These are phyloP conservation scores for Pichia kudriavzevii DNA, from an alignment of 1,139 yeast genomes.

Conservation along the genomic window DNA sequence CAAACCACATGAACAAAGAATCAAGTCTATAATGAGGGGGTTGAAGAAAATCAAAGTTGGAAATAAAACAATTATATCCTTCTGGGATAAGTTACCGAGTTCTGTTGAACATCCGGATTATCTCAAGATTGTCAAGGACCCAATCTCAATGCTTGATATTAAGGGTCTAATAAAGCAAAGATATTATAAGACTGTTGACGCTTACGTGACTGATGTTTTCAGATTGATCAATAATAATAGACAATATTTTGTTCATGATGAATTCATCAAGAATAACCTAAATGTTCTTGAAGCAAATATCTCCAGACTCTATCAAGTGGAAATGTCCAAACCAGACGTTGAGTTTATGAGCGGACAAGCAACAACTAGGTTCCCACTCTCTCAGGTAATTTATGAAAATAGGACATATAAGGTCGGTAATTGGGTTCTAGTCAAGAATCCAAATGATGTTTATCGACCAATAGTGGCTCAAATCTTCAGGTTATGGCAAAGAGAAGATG, in stretches of 20 bases:
- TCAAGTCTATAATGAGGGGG: slow-evolving; percentile 75
- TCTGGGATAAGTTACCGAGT: slow-evolving; percentile 80
- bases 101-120: slow-evolving; percentile 58
- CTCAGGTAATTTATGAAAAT: slow-evolving; percentile 72
- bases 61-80: slow-evolving; percentile 26
- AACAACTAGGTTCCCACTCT: slow-evolving; percentile 54
- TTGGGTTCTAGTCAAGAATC: slow-evolving; percentile 85
- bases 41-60: slow-evolving; percentile 58
- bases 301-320: slow-evolving; percentile 54
- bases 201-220: slow-evolving; percentile 68
- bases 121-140: slow-evolving; percentile 54
- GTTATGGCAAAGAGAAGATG: slow-evolving; percentile 80
- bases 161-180: slow-evolving; percentile 81
- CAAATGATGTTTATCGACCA: slow-evolving; percentile 82
- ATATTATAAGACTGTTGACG: slow-evolving; percentile 68
- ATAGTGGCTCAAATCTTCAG: slow-evolving; percentile 91
- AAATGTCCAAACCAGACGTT: slow-evolving; percentile 72
- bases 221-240: slow-evolving; percentile 72
- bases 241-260: slow-evolving; percentile 41
- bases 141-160: slow-evolving; percentile 77
- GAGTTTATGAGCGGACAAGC: slow-evolving; percentile 58
- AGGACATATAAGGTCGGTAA: slow-evolving; percentile 80
- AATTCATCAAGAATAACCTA: slow-evolving; percentile 57
- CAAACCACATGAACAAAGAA: slow-evolving; percentile 87
- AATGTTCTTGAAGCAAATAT: slow-evolving; percentile 55